A percentile compares a stretch with the other conserved stretches of the same genome.
phyloP scores from a whole-genome alignment of 345 rosid species.

The Noccaea caerulescens region DNA sequence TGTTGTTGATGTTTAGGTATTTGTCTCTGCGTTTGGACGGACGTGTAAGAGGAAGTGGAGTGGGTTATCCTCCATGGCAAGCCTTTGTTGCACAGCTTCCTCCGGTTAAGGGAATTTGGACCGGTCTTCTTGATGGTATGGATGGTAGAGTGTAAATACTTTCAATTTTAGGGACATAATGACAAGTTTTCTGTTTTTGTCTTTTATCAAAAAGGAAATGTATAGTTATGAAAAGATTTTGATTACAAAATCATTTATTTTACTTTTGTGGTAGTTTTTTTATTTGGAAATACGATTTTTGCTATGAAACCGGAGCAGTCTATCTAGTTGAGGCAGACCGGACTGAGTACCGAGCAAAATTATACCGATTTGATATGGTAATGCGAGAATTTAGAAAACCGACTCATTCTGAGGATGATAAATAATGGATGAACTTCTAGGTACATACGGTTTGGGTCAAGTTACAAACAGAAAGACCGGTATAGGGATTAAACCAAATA shows the following conservation, averaged over 20 bases:
- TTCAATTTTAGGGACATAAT: not conserved
- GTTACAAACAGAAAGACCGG: constrained; percentile 33
- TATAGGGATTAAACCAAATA: constrained; percentile 26
- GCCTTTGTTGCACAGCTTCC: constrained; percentile 91
- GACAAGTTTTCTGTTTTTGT: not conserved
- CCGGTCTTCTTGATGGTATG: constrained; percentile 94
- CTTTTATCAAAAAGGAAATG: not conserved
- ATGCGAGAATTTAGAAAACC: not conserved
- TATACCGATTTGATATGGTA: not conserved
- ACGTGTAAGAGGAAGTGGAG: constrained; percentile 92
- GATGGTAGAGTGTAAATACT: constrained; percentile 72
- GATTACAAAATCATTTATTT: not conserved
- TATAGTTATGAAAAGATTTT: constrained; percentile 9
- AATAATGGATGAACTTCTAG: constrained; percentile 12
- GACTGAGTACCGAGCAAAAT: not conserved
- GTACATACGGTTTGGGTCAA: constrained; percentile 34
- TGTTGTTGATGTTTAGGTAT: constrained; percentile 56
- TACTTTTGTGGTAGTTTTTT: not conserved
- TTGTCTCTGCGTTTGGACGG: constrained; percentile 88
- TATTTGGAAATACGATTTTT: not conserved
- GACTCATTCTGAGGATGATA: constrained; percentile 23
- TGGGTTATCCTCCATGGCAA: constrained; percentile 98
- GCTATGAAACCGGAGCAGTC: not conserved
- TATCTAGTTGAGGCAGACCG: not conserved
- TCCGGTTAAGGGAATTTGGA: constrained; percentile 85